phyloP scores from a whole-genome alignment of 2,329 filamentous ascomycete genomes.

The Colletotrichum viniferum region DNA sequence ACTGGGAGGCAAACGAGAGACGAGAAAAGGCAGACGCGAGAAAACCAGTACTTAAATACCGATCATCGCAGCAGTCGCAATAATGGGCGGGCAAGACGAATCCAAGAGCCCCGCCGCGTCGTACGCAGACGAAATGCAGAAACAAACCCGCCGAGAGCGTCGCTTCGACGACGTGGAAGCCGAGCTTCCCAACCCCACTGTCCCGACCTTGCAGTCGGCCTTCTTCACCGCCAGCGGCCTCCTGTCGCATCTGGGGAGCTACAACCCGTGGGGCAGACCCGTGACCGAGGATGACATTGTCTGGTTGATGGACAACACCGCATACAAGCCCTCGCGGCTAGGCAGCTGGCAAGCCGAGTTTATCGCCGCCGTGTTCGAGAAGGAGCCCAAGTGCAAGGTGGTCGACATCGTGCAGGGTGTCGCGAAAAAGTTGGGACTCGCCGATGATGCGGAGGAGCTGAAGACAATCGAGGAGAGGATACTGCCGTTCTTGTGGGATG shows the following conservation, averaged over 20 bases:
- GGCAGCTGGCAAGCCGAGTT: slow-evolving; percentile 80
- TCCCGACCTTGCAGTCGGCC: slow-evolving; percentile 30
- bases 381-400: slow-evolving; percentile 69
- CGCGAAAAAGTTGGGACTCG: slow-evolving; percentile 71
- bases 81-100: slow-evolving; percentile 2
- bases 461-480: slow-evolving; percentile 70
- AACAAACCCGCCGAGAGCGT: slow-evolving; percentile 51
- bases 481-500: slow-evolving; percentile 77
- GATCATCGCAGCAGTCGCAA: background rate
- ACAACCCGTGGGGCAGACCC: slow-evolving; percentile 63
- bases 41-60: background rate
- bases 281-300: slow-evolving; percentile 73
- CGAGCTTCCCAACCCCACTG: slow-evolving; percentile 43
- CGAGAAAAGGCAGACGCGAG: background rate
- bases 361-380: slow-evolving; percentile 80
- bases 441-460: slow-evolving; percentile 61
- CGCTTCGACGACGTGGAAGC: slow-evolving; percentile 56
- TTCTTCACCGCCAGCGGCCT: slow-evolving; percentile 38
- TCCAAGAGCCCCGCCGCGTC: slow-evolving; percentile 23
- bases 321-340: slow-evolving; percentile 61
- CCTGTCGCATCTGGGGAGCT: slow-evolving; percentile 54
- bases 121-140: slow-evolving; percentile 50
- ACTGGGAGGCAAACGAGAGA: background rate
- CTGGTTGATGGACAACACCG: slow-evolving; percentile 92
- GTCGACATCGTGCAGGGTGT: slow-evolving; percentile 73